phyloP scores from a whole-genome alignment of 2,329 filamentous ascomycete genomes.

The Chrysosporium queenslandicum region DNA sequence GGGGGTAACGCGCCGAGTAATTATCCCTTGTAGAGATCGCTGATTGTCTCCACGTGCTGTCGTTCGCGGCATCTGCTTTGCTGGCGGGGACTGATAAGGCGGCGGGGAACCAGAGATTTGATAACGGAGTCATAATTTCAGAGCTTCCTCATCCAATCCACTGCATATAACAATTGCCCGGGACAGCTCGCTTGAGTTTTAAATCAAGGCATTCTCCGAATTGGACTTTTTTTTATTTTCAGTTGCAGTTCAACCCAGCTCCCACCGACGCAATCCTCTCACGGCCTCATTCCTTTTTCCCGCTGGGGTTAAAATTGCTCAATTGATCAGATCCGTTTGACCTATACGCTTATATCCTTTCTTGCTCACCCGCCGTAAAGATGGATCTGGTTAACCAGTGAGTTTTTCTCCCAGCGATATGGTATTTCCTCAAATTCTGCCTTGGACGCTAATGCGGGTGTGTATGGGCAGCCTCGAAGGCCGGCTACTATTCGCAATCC shows the following conservation, averaged over 20 bases:
- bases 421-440: background rate
- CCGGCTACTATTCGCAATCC: constrained; percentile 90
- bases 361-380: background rate
- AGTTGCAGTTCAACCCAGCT: no score
- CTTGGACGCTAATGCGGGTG: constrained; percentile 21
- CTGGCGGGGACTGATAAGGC: background rate
- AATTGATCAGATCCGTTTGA: background rate
- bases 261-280: background rate
- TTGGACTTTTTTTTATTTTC: background rate
- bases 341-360: background rate
- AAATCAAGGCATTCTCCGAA: background rate
- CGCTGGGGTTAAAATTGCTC: background rate
- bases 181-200: background rate
- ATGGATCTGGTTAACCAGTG: constrained; percentile 57
- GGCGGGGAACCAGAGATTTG: constrained; percentile 8
- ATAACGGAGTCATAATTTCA: constrained; percentile 5
- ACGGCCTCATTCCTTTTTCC: background rate
- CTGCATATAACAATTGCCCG: background rate
- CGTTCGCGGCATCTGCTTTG: constrained; percentile 4
- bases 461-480: constrained; percentile 67
- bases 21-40: background rate
- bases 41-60: constrained; percentile 2
- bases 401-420: constrained; percentile 23
- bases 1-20: no score
- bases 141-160: background rate